Conservation (phyloP, 371 early-diverging fungal genomes). For the Funneliformis caledonium region DNA sequence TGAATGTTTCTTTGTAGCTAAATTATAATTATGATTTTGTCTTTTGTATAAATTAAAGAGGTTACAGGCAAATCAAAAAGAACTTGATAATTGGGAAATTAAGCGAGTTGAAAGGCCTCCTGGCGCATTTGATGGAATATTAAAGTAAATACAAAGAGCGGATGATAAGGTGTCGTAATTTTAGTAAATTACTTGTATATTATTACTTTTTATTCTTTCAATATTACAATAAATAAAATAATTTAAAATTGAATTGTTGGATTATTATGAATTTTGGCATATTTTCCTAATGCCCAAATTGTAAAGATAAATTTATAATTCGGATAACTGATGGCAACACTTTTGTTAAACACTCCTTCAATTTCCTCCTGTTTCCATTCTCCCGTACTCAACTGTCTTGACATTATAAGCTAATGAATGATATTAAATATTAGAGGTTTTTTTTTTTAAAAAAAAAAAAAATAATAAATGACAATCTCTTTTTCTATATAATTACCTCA, state of each 20-base stretch:
- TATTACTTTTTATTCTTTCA: too few relatives aligned
- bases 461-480: background rate
- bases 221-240: too few relatives aligned
- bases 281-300: constrained; percentile 95
- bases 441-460: background rate
- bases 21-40: background rate
- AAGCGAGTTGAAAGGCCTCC: constrained; percentile 54
- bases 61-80: constrained; percentile 55
- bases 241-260: background rate
- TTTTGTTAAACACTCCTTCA: constrained; percentile 98
- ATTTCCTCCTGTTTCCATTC: constrained; percentile 96
- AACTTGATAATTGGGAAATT: constrained; percentile 57
- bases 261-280: constrained; percentile 65
- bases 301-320: constrained; percentile 94
- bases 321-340: constrained; percentile 92
- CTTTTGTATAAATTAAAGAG: constrained; percentile 44
- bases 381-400: constrained; percentile 85
- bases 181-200: too few relatives aligned
- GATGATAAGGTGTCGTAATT: too few relatives aligned
- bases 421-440: background rate
- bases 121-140: constrained; percentile 42
- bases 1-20: background rate
- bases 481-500: constrained; percentile 42
- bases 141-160: too few relatives aligned
- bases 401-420: constrained; percentile 70